Evolutionary conservation across 169 alveolate genomes (phyloP).

Genomic region (Cryptosporidium sp.): DNA sequence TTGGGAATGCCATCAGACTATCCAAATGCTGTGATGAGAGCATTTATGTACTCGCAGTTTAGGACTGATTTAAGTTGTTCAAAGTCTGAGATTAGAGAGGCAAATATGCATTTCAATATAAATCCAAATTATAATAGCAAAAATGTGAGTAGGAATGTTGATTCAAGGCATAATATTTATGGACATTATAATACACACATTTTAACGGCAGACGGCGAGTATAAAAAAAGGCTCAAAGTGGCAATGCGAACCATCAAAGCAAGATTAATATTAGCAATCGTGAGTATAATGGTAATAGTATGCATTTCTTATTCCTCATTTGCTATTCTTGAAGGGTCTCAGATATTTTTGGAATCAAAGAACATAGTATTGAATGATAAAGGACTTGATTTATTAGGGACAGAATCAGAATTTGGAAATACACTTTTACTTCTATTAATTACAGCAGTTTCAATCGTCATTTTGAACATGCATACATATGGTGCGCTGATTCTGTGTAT

Average conservation of each 20-base stretch:
- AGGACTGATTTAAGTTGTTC: constrained; percentile 8
- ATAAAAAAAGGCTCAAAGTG: background rate
- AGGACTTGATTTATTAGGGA: background rate
- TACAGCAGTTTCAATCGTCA: constrained; percentile 1
- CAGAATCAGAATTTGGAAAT: background rate
- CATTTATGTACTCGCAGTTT: constrained; percentile 36
- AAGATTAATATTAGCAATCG: constrained; percentile 12
- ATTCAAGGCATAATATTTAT: background rate
- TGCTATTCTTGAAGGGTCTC: constrained; percentile 27
- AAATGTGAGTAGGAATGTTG: background rate
- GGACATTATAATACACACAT: background rate
- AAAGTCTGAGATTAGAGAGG: background rate
- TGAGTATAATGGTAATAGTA: constrained; percentile 37
- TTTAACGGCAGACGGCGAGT: constrained; percentile 31
- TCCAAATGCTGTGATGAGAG: constrained; percentile 40
- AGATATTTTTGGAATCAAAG: constrained; percentile 15
- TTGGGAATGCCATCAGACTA: constrained; percentile 60
- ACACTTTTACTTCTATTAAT: constrained; percentile 1
- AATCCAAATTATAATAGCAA: background rate
- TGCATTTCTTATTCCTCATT: constrained; percentile 51
- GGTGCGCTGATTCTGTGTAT: background rate
- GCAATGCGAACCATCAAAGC: constrained; percentile 35
- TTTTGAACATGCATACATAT: background rate
- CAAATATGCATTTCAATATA: background rate
- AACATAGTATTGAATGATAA: background rate